phyloP scores from a whole-genome alignment of 805 yeast species.

The Lipomyces kockii region DNA sequence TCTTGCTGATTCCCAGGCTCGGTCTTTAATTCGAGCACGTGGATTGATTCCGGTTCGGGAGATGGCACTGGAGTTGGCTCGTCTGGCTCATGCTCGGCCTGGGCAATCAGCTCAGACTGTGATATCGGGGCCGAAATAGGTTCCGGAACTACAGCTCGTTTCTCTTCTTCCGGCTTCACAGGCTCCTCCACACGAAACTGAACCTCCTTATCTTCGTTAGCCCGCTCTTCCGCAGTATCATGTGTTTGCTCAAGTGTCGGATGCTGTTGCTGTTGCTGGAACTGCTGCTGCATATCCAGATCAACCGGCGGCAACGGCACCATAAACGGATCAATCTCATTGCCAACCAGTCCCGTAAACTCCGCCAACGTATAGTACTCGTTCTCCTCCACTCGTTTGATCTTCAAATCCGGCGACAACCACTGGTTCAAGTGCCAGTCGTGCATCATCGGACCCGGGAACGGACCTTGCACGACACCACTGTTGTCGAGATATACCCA shows the following conservation, averaged over 20 bases:
- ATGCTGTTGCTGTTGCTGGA: conserved; percentile 8
- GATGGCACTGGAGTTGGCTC: conserved; percentile 5
- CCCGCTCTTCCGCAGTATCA: conserved; percentile 2
- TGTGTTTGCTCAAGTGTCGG: neutral
- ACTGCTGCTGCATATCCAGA: conserved; percentile 4
- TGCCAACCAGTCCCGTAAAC: conserved; percentile 56
- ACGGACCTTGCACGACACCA: conserved; percentile 81
- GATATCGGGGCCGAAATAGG: conserved; percentile 1
- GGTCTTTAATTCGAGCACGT: neutral
- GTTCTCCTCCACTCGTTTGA: conserved; percentile 64
- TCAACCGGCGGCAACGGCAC: conserved; percentile 54
- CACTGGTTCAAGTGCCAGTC: conserved; percentile 71
- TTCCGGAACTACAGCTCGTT: conserved; percentile 4
- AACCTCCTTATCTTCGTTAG: neutral
- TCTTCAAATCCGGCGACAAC: conserved; percentile 56
- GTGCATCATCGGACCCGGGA: conserved; percentile 74
- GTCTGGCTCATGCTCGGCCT: conserved; percentile 6
- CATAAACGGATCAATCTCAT: conserved; percentile 63
- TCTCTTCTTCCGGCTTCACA: conserved; percentile 9
- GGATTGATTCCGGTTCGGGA: conserved; percentile 12
- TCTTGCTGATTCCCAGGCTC: neutral
- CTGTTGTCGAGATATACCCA: conserved; percentile 79
- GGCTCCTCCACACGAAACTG: conserved; percentile 9
- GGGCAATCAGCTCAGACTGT: neutral
- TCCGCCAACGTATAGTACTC: conserved; percentile 57